Conservation (phyloP, 129 eudicot genomes). For the Saposhnikovia divaricata region DNA sequence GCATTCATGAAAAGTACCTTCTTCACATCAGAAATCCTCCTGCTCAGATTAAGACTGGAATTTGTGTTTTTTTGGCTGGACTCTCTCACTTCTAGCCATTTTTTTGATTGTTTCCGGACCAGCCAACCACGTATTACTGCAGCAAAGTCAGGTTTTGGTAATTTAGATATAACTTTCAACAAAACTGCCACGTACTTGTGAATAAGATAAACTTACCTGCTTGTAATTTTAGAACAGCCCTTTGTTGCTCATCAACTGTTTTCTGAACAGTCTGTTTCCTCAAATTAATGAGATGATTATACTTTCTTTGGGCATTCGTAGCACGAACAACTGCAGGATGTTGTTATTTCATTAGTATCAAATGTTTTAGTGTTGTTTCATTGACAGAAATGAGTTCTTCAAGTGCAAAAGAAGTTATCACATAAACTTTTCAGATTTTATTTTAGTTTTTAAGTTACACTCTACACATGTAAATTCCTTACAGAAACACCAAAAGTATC, state of each 20-base stretch:
- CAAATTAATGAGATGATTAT: slow-evolving; percentile 20
- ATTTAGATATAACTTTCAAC: background rate
- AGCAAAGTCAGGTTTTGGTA: slow-evolving; percentile 7
- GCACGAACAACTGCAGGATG: slow-evolving; percentile 66
- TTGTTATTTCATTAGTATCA: slow-evolving; percentile 7
- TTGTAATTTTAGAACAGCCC: slow-evolving; percentile 64
- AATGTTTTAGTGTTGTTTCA: slow-evolving; percentile 10
- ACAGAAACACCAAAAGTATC: background rate
- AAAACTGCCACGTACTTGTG: background rate
- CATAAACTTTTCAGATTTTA: background rate
- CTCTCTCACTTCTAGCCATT: slow-evolving; percentile 29
- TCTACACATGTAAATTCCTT: background rate
- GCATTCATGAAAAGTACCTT: slow-evolving; percentile 40
- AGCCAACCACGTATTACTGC: slow-evolving; percentile 91
- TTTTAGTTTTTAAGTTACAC: background rate
- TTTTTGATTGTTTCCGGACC: slow-evolving; percentile 43
- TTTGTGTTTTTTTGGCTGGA: slow-evolving; percentile 21
- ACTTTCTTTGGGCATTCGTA: slow-evolving; percentile 35
- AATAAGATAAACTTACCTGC: slow-evolving; percentile 39
- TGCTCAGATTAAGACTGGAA: slow-evolving; percentile 15
- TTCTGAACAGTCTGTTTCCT: slow-evolving; percentile 23
- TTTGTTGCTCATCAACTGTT: slow-evolving; percentile 46
- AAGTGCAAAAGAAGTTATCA: background rate
- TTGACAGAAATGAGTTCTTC: background rate
- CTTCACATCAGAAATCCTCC: slow-evolving; percentile 32